phyloP scores from a whole-genome alignment of 352 stramenopile genomes.

The Globisporangium nodosum region DNA sequence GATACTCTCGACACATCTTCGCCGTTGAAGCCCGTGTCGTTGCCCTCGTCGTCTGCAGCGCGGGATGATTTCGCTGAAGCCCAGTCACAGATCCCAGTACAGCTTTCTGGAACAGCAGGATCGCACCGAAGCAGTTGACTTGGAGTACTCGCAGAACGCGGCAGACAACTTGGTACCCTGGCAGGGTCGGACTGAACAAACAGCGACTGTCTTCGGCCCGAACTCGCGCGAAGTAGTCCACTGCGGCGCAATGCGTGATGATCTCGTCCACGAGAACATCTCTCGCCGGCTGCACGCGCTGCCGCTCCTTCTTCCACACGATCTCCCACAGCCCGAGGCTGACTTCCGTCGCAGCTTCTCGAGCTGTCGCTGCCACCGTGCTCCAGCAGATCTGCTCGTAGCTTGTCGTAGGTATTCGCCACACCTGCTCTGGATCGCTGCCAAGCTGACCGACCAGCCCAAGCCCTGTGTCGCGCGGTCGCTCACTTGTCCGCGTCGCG shows the following conservation, averaged over 20 bases:
- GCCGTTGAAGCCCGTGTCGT: not conserved
- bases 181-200: not conserved
- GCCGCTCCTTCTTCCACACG: conserved; percentile 29
- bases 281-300: conserved; percentile 6
- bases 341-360: not conserved
- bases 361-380: not conserved
- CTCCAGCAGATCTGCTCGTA: conserved; percentile 9
- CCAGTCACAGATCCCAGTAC: not conserved
- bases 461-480: not conserved
- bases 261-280: conserved; percentile 17
- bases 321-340: conserved; percentile 23
- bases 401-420: not conserved
- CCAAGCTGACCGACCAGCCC: not conserved
- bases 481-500: not conserved
- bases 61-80: not conserved
- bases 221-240: conserved; percentile 20
- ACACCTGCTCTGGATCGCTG: not conserved
- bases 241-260: conserved; percentile 29
- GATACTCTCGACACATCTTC: conserved; percentile 7
- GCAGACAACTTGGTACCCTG: conserved; percentile 19
- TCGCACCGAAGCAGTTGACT: not conserved
- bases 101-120: conserved; percentile 4
- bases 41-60: not conserved
- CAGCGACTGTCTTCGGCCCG: not conserved
- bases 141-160: conserved; percentile 3